Base-by-base conservation (phyloP, 495 filamentous ascomycete species). In the Evernia prunastri region DNA sequence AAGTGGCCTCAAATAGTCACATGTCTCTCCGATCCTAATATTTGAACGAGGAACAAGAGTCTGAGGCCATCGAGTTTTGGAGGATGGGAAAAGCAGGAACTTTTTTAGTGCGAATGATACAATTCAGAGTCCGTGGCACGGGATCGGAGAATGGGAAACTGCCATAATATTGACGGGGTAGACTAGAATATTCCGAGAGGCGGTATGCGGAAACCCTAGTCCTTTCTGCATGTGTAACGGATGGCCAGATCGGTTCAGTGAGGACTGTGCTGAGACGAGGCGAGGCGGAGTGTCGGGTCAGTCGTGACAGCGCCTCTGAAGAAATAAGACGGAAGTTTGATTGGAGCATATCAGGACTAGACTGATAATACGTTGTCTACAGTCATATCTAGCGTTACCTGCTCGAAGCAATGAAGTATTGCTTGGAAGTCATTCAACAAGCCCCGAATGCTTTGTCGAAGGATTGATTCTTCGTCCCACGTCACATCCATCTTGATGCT, bases 41-140 rank as follows among this genome's bases (percentile, higher is more conserved):
- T 6, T 81, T 92, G 36, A 82, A 81, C 60, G 76, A 78, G 10
- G 78, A 82, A 42, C 89, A 94, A 74, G 88, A 90, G 70, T 66
- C 72, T 47, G 92, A 89, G 89, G 84, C 92, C 60, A 82, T 84
- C 59, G 81, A 86, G 20, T 83, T 79, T 70, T 94, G 42, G 74
- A 81, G 11, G 76, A 78, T 35, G 87, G 87, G 18, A 84, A 81
- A 53, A 87, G 86, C 12, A 83, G 78, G 64, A 77, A 76, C n/a
- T 71, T 86, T 0, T 82, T 80, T 58, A 84, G 82, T 1, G 82
- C 88, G 1, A 86, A 78, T 67, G 87, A 90, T 64, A 87, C 89
- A 0, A 57, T 59, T 17, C 59, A 37, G 18, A 61, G 37, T 40
- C 61, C 18, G 42, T 39, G 11, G 23, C 23, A 18, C 39, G 36